Evolutionary conservation across 192 early-diverging fungal genomes (phyloP).

Genomic region (Chytriomyces hyalinus): DNA sequence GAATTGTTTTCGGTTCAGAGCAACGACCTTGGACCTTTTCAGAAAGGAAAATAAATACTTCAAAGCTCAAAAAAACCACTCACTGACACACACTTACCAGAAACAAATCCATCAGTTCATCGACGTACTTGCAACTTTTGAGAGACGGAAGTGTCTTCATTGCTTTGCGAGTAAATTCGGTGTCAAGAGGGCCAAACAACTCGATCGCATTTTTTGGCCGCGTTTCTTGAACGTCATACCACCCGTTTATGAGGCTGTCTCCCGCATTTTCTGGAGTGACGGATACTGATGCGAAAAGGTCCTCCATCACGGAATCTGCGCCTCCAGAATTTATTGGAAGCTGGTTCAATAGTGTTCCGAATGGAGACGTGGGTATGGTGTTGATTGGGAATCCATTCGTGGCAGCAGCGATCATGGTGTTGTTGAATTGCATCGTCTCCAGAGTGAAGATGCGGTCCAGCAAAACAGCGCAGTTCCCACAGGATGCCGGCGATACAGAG

Average conservation of each 20-base stretch:
- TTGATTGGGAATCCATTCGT: too few relatives aligned
- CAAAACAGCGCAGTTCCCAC: too few relatives aligned
- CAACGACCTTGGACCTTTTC: neutral
- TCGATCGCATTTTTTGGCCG: slow-evolving; percentile 5
- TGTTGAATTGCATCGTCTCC: too few relatives aligned
- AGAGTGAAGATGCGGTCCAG: too few relatives aligned
- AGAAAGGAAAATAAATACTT: neutral
- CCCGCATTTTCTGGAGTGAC: neutral
- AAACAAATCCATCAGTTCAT: slow-evolving; percentile 44
- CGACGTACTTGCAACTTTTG: slow-evolving; percentile 30
- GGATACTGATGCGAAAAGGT: too few relatives aligned
- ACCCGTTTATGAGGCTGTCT: neutral
- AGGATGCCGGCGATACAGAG: too few relatives aligned
- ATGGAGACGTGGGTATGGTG: too few relatives aligned
- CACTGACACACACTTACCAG: slow-evolving; percentile 10
- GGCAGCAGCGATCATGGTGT: too few relatives aligned
- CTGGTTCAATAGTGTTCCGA: too few relatives aligned
- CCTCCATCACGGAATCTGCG: too few relatives aligned
- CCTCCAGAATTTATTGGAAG: too few relatives aligned
- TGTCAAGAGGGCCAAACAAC: neutral
- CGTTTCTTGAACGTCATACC: neutral
- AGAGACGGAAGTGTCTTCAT: slow-evolving; percentile 3
- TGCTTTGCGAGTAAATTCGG: neutral
- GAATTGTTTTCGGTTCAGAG: slow-evolving; percentile 2
- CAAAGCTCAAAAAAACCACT: neutral